Evolutionary conservation across 164 flowering plant species (phyloP), one percentile per base, ranked within the genome.

Genomic region (Macadamia tetraphylla): DNA sequence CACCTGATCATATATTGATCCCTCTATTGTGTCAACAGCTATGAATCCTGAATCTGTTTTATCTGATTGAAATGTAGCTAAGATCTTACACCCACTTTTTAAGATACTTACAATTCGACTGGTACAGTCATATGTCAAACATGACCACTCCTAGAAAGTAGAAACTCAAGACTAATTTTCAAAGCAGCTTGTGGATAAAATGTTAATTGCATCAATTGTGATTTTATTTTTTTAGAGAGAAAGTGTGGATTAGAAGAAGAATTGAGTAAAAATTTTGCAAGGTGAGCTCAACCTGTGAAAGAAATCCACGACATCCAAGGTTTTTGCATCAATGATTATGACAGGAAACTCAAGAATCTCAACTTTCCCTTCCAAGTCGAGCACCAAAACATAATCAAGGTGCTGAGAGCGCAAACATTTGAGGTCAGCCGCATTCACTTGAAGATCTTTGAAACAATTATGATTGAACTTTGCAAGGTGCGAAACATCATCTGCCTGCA

Each of bases 281-380:
- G n/a, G 32, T 55, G 48, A 68, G 32, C 42, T 58, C 29, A 71
- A 90, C 98, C 99, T 92, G 89, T 94, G 99, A 78, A 94, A 94
- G 55, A 83, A 78, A 76, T 86, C 97, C 11, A 86, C 83, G 13
- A 85, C 89, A 8, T 69, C 74, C 89, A 92, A 64, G 7, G 92
- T 82, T 73, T 76, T 92, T 13, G 94, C 88, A 81, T 85, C 80
- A 62, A 94, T 77, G 60, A 94, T 69, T 61, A 94, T 60, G 65
- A 94, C 92, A 18, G 99, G 98, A 68, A 90, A 94, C 76, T 94
- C 99, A 55, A 92, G 88, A 83, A 94, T 94, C 82, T 94, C 99
- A 68, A 92, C 85, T 81, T 89, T 92, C 52, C 98, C 99, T 75
- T 94, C 98, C 84, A 94, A 86, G 81, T 94, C 99, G 62, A 94